Base-by-base conservation (phyloP, 202 grass and related monocot species). In the Hordeum pubiflorum region DNA sequence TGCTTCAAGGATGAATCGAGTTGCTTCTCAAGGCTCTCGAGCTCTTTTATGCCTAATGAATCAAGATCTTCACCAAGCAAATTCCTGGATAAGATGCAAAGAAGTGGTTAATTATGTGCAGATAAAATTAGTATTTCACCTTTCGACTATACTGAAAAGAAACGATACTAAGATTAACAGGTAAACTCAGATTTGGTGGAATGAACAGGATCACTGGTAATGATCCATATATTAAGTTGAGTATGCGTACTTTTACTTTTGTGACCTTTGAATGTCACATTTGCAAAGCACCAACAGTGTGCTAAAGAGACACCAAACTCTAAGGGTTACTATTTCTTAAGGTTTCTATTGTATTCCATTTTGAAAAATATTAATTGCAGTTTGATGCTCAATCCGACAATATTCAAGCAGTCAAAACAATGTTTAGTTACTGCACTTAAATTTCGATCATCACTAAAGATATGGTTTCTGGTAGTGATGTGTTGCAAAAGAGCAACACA, bases 1-100 rank as follows among this genome's bases (percentile, higher is more conserved):
- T 97, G 90, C 79, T 78, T 97, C 65, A 97, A 71, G 17, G 95
- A 97, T 33, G 78, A 84, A 78, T 94, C 95, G 40, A 97, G 92
- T 56, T 91, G 81, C 61, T 91, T 89, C 88, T 97, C 95, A 9
- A 97, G 95, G 55, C 67, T 65, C 29, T 94, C 91, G 22, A 97
- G 92, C 32, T 94, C 69, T 52, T 91, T 92, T 21, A 97, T 69
- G 41, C 75, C 88, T 69, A 97, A 89, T 31, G 61, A 56, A 9
- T 67, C 82, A 75, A 98, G 83, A 86, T 95, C 90, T 75, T 98
- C 96, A 10, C 92, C 92, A 18, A 98, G 92, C 52, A 98, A 88
- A 84, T 98, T 98, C 92, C 92, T 98, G 70, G 60, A 69, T 32
- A 68, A 54, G 3, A 73, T 44, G 61, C 13, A 29, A 54, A 56